A percentile compares a stretch with the other conserved stretches of the same genome.
Evolutionary conservation across 192 early-diverging fungal genomes (phyloP).

Genomic region (Coemansia sp.): DNA sequence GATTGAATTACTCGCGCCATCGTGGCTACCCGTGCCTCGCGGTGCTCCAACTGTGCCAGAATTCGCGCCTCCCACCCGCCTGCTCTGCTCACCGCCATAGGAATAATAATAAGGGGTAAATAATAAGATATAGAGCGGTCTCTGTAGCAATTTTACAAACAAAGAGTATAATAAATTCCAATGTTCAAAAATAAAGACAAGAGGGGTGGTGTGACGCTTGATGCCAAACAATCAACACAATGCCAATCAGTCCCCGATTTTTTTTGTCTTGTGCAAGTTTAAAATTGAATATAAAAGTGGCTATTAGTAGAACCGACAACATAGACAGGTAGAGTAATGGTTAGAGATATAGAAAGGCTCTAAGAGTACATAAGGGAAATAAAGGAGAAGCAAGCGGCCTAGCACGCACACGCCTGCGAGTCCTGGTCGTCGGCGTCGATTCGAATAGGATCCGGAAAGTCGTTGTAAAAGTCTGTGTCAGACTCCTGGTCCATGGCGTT

Average conservation of each 20-base stretch:
- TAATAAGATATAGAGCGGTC: background rate
- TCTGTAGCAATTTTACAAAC: too few relatives aligned
- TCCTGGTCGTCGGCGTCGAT: conserved; percentile 78
- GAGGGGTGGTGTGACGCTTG: background rate
- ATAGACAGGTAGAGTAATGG: background rate
- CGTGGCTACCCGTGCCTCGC: conserved; percentile 51
- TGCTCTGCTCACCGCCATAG: conserved; percentile 5
- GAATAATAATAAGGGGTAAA: background rate
- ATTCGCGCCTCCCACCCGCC: conserved; percentile 51
- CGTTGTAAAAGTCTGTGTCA: conserved; percentile 64
- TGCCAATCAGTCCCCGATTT: background rate
- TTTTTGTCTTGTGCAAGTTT: background rate
- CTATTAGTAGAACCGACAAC: background rate
- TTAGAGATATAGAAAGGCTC: background rate
- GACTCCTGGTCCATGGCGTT: conserved; percentile 94
- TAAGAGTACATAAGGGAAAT: background rate
- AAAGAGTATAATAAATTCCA: background rate
- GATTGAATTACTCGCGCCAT: conserved; percentile 55
- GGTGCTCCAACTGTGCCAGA: conserved; percentile 50
- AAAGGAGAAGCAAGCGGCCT: conserved; percentile 26
- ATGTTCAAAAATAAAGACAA: background rate
- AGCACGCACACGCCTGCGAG: conserved; percentile 71
- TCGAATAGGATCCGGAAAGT: conserved; percentile 89
- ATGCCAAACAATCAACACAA: background rate
- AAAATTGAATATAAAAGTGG: background rate